These are phyloP conservation scores for Colletotrichum shisoi DNA, from an alignment of 2,329 filamentous ascomycete species.

Conservation along the genomic window DNA sequence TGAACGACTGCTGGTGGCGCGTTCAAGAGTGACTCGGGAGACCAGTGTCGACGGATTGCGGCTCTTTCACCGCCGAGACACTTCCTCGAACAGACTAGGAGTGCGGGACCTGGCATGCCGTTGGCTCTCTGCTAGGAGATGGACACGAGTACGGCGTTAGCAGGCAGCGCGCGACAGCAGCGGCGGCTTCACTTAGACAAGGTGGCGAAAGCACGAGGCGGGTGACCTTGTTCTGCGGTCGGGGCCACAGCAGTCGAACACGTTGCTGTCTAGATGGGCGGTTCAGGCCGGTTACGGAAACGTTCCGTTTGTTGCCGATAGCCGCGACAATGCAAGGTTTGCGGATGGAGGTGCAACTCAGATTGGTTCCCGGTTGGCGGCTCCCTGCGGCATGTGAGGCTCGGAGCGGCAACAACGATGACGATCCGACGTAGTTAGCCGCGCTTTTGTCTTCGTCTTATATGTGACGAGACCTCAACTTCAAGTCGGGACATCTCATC, in stretches of 20 bases:
- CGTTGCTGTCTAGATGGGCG: background rate
- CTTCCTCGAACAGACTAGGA: background rate
- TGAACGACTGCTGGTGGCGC: background rate
- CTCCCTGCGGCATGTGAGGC: background rate
- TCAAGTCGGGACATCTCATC: background rate
- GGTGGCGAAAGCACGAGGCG: constrained; percentile 15
- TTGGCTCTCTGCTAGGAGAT: background rate
- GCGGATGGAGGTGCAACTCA: background rate
- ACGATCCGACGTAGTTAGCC: constrained; percentile 3
- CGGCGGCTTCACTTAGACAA: constrained; percentile 7
- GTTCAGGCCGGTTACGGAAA: background rate
- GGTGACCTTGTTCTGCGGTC: constrained; percentile 5
- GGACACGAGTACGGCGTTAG: background rate
- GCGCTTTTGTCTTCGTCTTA: background rate
- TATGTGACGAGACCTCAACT: background rate
- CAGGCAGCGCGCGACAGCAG: constrained; percentile 1
- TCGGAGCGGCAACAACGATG: background rate
- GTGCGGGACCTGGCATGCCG: constrained; percentile 16
- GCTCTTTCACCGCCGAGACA: constrained; percentile 1
- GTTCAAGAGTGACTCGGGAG: background rate
- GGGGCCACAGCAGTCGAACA: background rate
- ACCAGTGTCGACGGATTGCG: constrained; percentile 12
- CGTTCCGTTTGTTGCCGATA: constrained; percentile 1
- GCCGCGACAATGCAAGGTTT: background rate
- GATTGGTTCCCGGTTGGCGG: background rate